A percentile compares a stretch with the other conserved stretches of the same genome.
Evolutionary conservation across 2,329 filamentous ascomycete genomes (phyloP).

Genomic region (Diaporthe humulicola): DNA sequence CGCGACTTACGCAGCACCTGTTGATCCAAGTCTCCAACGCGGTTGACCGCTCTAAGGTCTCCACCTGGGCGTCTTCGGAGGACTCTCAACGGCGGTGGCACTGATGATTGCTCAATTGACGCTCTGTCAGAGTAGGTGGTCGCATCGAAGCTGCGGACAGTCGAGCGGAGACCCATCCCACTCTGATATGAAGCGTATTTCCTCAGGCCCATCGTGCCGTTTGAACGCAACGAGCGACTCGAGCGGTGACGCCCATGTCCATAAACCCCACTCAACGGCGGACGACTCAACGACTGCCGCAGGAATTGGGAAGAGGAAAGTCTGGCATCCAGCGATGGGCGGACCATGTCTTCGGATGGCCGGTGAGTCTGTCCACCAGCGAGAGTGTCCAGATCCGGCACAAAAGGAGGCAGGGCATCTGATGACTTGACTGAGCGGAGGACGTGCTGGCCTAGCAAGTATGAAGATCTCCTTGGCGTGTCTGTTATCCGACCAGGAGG

Average conservation of each 20-base stretch:
- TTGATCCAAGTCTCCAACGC: constrained; percentile 72
- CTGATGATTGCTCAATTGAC: constrained; percentile 56
- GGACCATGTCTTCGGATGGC: constrained; percentile 50
- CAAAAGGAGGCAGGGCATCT: constrained; percentile 60
- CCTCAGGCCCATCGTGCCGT: constrained; percentile 64
- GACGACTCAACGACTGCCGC: constrained; percentile 49
- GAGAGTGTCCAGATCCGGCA: constrained; percentile 60
- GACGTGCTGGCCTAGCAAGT: constrained; percentile 64
- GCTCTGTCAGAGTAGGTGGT: constrained; percentile 68
- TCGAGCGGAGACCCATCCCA: constrained; percentile 62
- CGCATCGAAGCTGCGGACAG: constrained; percentile 72
- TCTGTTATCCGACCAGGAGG: constrained; percentile 62
- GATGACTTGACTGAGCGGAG: constrained; percentile 52
- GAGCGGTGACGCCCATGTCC: constrained; percentile 62
- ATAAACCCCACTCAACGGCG: constrained; percentile 50
- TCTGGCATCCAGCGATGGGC: constrained; percentile 50
- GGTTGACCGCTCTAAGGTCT: constrained; percentile 77
- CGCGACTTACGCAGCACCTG: constrained; percentile 64
- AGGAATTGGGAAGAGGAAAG: constrained; percentile 46
- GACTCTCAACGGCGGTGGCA: constrained; percentile 69
- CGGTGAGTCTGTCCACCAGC: constrained; percentile 42
- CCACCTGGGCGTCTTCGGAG: constrained; percentile 82
- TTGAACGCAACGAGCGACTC: constrained; percentile 62
- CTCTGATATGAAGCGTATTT: constrained; percentile 74
- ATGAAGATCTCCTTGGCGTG: constrained; percentile 68